These are phyloP conservation scores for Pelagophyceae sp. DNA, from an alignment of 352 stramenopile genomes.

Conservation along the genomic window DNA sequence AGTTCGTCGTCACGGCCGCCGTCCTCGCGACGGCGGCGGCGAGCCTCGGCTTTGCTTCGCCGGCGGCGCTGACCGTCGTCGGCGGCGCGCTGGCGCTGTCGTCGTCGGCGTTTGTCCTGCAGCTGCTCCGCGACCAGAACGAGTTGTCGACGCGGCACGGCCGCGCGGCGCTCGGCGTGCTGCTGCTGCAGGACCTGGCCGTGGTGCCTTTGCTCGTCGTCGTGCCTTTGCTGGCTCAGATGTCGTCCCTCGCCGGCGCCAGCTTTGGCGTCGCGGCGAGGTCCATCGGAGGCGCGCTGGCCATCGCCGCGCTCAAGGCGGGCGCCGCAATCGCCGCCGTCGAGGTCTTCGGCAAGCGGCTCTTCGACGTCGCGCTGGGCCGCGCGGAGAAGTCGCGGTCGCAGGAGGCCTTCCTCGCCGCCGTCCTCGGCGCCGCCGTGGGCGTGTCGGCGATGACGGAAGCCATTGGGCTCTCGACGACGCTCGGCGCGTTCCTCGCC, in stretches of 20 bases:
- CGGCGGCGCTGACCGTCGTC: constrained; percentile 42
- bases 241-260: constrained; percentile 21
- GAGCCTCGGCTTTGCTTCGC: constrained; percentile 38
- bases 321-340: constrained; percentile 46
- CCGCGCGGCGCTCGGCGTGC: constrained; percentile 56
- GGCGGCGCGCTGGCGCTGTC: constrained; percentile 53
- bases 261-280: constrained; percentile 32
- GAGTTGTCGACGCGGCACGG: constrained; percentile 44
- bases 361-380: constrained; percentile 49
- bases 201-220: constrained; percentile 59
- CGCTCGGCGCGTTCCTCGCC: constrained; percentile 55
- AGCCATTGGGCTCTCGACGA: constrained; percentile 53
- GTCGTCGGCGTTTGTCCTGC: constrained; percentile 57
- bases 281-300: constrained; percentile 30
- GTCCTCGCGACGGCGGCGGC: constrained; percentile 46
- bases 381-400: constrained; percentile 38
- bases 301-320: constrained; percentile 44
- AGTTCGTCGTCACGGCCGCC: constrained; percentile 49
- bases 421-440: constrained; percentile 50
- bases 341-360: constrained; percentile 43
- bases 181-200: constrained; percentile 55
- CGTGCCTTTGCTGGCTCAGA: constrained; percentile 43
- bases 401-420: constrained; percentile 55
- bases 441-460: constrained; percentile 55
- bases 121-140: constrained; percentile 48